phyloP scores from a whole-genome alignment of 2,329 filamentous ascomycete genomes.

The Hymenoscyphus scutula region DNA sequence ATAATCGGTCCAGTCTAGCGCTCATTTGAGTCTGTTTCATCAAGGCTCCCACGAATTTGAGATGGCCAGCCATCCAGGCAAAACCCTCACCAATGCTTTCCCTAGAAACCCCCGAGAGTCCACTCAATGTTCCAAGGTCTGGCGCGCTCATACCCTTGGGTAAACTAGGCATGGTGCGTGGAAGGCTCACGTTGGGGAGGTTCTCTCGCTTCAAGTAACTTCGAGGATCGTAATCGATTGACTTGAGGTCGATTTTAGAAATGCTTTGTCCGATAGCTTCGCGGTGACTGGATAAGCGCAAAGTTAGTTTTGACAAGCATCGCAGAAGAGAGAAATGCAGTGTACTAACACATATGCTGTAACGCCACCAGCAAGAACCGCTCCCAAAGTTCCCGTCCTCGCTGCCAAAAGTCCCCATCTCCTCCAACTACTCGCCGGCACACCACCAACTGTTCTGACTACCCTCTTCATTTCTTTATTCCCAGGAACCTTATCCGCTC shows the following conservation, averaged over 20 bases:
- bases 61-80: conserved; percentile 75
- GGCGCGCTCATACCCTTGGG: conserved; percentile 27
- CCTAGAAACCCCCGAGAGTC: conserved; percentile 53
- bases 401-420: conserved; percentile 67
- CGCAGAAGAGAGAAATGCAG: background rate
- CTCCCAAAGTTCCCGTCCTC: conserved; percentile 76
- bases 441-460: conserved; percentile 30
- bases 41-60: conserved; percentile 81
- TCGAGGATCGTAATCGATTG: conserved; percentile 8
- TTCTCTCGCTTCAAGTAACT: conserved; percentile 11
- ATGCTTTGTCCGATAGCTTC: conserved; percentile 59
- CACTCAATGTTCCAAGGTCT: background rate
- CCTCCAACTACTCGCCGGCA: conserved; percentile 43
- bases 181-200: conserved; percentile 35
- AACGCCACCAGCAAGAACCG: conserved; percentile 77
- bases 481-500: conserved; percentile 2
- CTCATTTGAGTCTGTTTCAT: conserved; percentile 71
- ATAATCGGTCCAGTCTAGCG: conserved; percentile 62
- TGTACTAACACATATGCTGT: conserved; percentile 63
- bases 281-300: conserved; percentile 50
- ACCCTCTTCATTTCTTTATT: conserved; percentile 12
- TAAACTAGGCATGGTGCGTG: conserved; percentile 35
- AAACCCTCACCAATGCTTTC: conserved; percentile 66
- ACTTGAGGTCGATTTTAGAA: conserved; percentile 38
- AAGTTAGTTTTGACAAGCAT: background rate